Conservation (phyloP, 2,329 filamentous ascomycete genomes). For the Cordyceps farinosa region DNA sequence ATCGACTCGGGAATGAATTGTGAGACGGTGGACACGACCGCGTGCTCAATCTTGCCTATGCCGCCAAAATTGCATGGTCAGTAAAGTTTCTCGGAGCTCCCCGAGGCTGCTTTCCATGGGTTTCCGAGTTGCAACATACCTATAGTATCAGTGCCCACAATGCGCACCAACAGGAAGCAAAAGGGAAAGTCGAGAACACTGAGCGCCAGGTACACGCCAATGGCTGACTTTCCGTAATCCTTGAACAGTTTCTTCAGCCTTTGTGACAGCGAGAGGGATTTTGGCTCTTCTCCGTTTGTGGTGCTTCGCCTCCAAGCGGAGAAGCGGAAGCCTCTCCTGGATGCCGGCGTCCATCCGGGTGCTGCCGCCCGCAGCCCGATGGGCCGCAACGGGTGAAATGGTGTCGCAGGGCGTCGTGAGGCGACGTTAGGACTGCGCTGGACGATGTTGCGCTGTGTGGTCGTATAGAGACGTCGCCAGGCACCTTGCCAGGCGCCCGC, state of each 20-base stretch:
- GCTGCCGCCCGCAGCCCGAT: not conserved
- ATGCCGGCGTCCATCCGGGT: not conserved
- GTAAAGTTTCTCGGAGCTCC: not conserved
- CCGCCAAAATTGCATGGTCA: not conserved
- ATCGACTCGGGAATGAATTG: slow-evolving; percentile 57
- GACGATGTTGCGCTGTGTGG: not conserved
- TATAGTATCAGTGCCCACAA: slow-evolving; percentile 81
- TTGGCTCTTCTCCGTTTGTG: slow-evolving; percentile 22
- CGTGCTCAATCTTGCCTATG: slow-evolving; percentile 60
- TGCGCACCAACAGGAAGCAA: slow-evolving; percentile 83
- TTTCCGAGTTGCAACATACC: slow-evolving; percentile 45
- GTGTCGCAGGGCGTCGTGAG: not conserved
- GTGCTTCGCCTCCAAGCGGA: slow-evolving; percentile 32
- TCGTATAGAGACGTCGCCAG: slow-evolving; percentile 13
- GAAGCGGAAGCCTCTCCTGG: slow-evolving; percentile 33
- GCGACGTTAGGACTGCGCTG: not conserved
- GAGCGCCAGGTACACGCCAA: slow-evolving; percentile 84
- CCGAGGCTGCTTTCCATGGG: not conserved
- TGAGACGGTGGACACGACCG: slow-evolving; percentile 58
- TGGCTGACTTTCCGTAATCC: slow-evolving; percentile 90
- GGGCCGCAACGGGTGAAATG: not conserved
- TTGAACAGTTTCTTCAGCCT: slow-evolving; percentile 78
- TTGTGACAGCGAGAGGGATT: slow-evolving; percentile 56
- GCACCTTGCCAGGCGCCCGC: slow-evolving; percentile 14
- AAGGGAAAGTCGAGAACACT: slow-evolving; percentile 90